These are phyloP conservation scores for Helenozyma baotianmanensis DNA, from an alignment of 805 yeast species.

Conservation along the genomic window DNA sequence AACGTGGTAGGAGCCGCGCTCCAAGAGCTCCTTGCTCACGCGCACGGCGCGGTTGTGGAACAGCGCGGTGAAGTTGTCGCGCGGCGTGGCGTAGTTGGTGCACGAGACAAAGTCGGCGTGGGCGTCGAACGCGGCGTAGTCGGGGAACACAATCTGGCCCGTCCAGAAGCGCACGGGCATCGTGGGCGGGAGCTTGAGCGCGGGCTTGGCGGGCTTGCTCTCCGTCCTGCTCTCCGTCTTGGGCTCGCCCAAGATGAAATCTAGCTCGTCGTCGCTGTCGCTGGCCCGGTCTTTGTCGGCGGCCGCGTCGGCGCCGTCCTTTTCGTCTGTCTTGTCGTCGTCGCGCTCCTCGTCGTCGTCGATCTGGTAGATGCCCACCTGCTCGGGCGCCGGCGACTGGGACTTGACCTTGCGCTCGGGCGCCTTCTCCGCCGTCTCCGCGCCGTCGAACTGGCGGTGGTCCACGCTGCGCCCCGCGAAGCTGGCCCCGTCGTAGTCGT, in stretches of 20 bases:
- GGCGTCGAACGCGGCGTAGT: slow-evolving; percentile 42
- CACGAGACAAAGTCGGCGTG: slow-evolving; percentile 35
- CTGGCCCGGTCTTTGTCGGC: slow-evolving; percentile 3
- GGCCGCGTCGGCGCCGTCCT: not conserved
- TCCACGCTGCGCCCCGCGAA: slow-evolving; percentile 32
- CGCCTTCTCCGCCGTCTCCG: slow-evolving; percentile 2
- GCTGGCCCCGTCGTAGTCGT: slow-evolving; percentile 20
- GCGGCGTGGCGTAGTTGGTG: slow-evolving; percentile 20
- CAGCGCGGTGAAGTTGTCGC: slow-evolving; percentile 13
- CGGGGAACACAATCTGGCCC: slow-evolving; percentile 47
- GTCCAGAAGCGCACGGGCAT: slow-evolving; percentile 32
- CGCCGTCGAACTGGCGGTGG: slow-evolving; percentile 30
- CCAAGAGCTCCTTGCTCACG: slow-evolving; percentile 26
- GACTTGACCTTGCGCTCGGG: not conserved
- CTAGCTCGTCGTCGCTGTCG: slow-evolving; percentile 29
- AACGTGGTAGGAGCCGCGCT: slow-evolving; percentile 33
- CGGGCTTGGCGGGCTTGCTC: not conserved
- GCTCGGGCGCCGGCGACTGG: not conserved
- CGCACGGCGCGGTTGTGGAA: slow-evolving; percentile 23
- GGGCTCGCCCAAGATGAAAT: slow-evolving; percentile 23
- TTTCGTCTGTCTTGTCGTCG: slow-evolving; percentile 2
- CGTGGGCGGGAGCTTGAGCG: slow-evolving; percentile 9
- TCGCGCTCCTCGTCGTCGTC: slow-evolving; percentile 26
- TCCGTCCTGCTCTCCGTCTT: slow-evolving; percentile 2
- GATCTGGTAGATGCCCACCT: slow-evolving; percentile 8